Conservation (phyloP, 305 asterid species). For the Rubia occidens region DNA sequence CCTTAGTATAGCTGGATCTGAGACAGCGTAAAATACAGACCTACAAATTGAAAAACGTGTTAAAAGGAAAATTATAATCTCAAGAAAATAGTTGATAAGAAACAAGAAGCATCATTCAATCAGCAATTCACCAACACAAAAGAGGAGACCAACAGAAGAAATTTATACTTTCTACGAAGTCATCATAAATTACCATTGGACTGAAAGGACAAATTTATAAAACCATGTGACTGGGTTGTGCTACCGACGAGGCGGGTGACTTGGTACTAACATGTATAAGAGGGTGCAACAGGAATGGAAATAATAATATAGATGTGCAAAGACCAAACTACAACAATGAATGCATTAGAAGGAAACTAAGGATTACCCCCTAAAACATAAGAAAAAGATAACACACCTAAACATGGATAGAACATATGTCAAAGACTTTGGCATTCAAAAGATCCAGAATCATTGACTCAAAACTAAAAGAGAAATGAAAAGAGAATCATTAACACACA, state of each 20-base stretch:
- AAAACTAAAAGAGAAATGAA: neutral
- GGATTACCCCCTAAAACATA: neutral
- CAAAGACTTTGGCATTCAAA: neutral
- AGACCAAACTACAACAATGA: neutral
- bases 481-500: neutral
- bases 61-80: slow-evolving; percentile 1
- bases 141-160: neutral
- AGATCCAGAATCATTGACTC: neutral
- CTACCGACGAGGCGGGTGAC: neutral
- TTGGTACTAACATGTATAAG: neutral
- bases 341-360: neutral
- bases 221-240: neutral
- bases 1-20: slow-evolving; percentile 84
- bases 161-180: neutral
- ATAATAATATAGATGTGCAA: neutral
- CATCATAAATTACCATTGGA: neutral
- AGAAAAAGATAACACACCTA: neutral
- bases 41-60: slow-evolving; percentile 37
- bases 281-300: neutral
- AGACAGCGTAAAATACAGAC: slow-evolving; percentile 62
- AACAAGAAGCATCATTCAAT: neutral
- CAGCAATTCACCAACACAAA: neutral
- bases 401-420: neutral
- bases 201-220: neutral
- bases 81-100: slow-evolving; percentile 6